Base-by-base conservation (phyloP, 352 stramenopile genomes). In the Thraustochytrium striatum region DNA sequence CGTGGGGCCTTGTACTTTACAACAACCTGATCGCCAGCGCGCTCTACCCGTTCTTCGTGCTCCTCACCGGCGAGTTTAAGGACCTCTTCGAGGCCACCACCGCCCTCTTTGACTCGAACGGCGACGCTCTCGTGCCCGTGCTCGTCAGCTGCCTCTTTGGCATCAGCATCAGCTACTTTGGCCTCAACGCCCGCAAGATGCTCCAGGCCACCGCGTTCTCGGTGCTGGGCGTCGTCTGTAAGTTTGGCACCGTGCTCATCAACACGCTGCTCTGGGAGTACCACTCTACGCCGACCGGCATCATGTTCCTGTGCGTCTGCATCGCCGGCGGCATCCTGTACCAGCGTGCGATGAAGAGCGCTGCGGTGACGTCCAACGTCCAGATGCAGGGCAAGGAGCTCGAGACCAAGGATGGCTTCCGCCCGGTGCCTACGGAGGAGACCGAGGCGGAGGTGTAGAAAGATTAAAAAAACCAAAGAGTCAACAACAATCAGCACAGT, bases 151-250 rank as follows among this genome's bases (percentile, higher is more conserved):
- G 58, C 44, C 28, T 61, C 50, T 58, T 81, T 43, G 72, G 72
- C 35, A 72, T 81, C n/a, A 59, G 38, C 43, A 81, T 81, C 47
- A 75, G 57, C 58, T 81, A 75, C 58, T 81, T 81, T 58, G 72
- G 72, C 21, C 72, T 81, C 28, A 81, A 81, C 72, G 59, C 72
- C 2, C 72, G 72, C 33, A 72, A 57, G 38, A 44, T 50, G 8
- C 72, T 81, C 39, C 52, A 41, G 2, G 72, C 72, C 19, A 81
- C 72, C 16, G 72, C 72, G 0, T 81, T 81, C 35, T 75, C 72
- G 9, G 72, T 81, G 2, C 57, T 81, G 3, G 72, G 72, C 33
- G 72, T 61, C 28, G 72, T 72, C 33, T 81, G 72, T 59, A 81
- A 81, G 72, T 81, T 81, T 57, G 57, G 44, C 21, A 62, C 57